Conservation (phyloP, 2,329 filamentous ascomycete genomes). For the Aspergillus pseudoglaucus region DNA sequence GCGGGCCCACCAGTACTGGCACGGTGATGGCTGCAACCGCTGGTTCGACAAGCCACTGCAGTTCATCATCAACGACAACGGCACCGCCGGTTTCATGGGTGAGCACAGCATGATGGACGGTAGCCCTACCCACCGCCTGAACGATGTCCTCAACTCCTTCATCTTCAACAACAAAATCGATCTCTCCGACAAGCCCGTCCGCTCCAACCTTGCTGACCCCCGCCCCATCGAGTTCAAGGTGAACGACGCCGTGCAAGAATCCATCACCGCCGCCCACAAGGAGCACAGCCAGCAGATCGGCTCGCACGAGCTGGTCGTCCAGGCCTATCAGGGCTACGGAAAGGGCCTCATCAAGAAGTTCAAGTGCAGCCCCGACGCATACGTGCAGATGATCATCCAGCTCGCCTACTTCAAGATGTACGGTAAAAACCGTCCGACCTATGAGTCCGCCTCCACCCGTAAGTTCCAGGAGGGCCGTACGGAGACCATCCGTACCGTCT, state of each 20-base stretch:
- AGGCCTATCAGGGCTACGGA: slow-evolving; percentile 94
- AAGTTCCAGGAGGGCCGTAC: slow-evolving; percentile 95
- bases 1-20: slow-evolving; percentile 94
- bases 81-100: slow-evolving; percentile 93
- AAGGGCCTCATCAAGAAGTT: slow-evolving; percentile 99
- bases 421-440: slow-evolving; percentile 93
- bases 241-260: slow-evolving; percentile 63
- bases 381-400: slow-evolving; percentile 98
- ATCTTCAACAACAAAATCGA: slow-evolving; percentile 95
- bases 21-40: slow-evolving; percentile 89
- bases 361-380: slow-evolving; percentile 95
- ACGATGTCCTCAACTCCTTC: slow-evolving; percentile 85
- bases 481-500: slow-evolving; percentile 89
- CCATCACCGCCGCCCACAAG: slow-evolving; percentile 69
- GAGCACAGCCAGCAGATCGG: slow-evolving; percentile 79
- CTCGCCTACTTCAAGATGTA: slow-evolving; percentile 99
- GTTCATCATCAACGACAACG: slow-evolving; percentile 98
- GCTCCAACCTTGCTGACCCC: slow-evolving; percentile 79
- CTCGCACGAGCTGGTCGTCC: slow-evolving; percentile 83
- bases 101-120: slow-evolving; percentile 99
- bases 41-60: slow-evolving; percentile 98
- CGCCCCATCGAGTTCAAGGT: slow-evolving; percentile 70
- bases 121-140: slow-evolving; percentile 90
- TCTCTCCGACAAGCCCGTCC: slow-evolving; percentile 69
- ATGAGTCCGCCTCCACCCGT: slow-evolving; percentile 90